These are phyloP conservation scores for Lunularia cruciata DNA, from an alignment of 225 moss, liverwort and hornwort species.

Conservation along the genomic window DNA sequence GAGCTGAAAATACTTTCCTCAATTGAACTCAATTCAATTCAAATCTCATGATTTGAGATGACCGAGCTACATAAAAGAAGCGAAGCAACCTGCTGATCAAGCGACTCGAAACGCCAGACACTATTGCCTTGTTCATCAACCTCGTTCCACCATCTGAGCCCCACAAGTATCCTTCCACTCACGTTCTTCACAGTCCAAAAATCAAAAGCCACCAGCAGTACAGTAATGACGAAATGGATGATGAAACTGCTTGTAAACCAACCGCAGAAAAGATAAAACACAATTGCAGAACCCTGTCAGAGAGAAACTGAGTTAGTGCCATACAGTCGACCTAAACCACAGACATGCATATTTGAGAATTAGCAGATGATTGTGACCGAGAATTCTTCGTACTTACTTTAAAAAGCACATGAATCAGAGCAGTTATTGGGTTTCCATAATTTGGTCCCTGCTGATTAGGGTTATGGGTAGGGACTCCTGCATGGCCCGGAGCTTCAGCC, in stretches of 20 bases:
- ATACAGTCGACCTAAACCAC: neutral
- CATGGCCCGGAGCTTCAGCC: neutral
- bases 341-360: neutral
- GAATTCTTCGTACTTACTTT: conserved; percentile 43
- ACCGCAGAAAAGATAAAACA: conserved; percentile 64
- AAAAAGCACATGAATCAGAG: conserved; percentile 64
- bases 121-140: conserved; percentile 68
- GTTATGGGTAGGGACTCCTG: conserved; percentile 20
- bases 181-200: conserved; percentile 94
- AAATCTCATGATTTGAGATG: too few relatives aligned
- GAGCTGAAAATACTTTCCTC: too few relatives aligned
- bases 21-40: too few relatives aligned
- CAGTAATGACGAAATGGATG: conserved; percentile 64
- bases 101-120: conserved; percentile 80
- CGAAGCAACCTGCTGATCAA: conserved; percentile 60
- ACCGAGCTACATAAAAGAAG: too few relatives aligned
- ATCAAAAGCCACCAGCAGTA: conserved; percentile 69
- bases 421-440: conserved; percentile 66
- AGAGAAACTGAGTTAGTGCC: neutral
- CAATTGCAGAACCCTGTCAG: conserved; percentile 62
- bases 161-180: conserved; percentile 82
- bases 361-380: neutral
- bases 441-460: conserved; percentile 25
- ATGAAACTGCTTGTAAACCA: conserved; percentile 63
- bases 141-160: conserved; percentile 89